Conservation (phyloP, 371 early-diverging fungal species). For the Cokeromyces recurvatus region DNA sequence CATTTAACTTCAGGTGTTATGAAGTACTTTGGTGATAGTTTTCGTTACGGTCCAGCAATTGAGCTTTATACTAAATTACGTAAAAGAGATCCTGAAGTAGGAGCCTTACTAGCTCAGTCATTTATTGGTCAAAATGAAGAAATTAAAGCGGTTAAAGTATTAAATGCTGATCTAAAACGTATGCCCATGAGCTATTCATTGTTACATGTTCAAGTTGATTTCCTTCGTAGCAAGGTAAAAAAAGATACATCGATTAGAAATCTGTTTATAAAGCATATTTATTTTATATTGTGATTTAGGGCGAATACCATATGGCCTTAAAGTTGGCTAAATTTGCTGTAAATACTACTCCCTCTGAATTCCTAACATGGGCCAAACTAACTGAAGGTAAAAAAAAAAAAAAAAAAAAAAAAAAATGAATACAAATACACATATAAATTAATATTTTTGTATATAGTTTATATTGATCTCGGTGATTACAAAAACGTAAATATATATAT, state of each 20-base stretch:
- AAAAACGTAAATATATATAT: slow-evolving; percentile 61
- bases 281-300: slow-evolving; percentile 23
- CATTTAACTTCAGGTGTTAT: slow-evolving; percentile 79
- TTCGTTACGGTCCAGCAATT: slow-evolving; percentile 74
- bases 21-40: slow-evolving; percentile 83
- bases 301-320: slow-evolving; percentile 71
- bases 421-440: too few species aligned
- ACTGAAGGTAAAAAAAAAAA: slow-evolving; percentile 69
- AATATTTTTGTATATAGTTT: too few species aligned
- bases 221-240: slow-evolving; percentile 69
- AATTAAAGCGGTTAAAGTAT: slow-evolving; percentile 79
- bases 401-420: too few species aligned
- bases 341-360: slow-evolving; percentile 91
- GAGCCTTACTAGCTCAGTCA: slow-evolving; percentile 75
- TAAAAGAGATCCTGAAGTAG: slow-evolving; percentile 83
- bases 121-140: slow-evolving; percentile 84
- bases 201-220: slow-evolving; percentile 85
- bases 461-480: slow-evolving; percentile 81
- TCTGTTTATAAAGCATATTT: too few species aligned
- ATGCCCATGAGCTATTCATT: slow-evolving; percentile 79
- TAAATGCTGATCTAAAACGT: slow-evolving; percentile 76
- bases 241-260: neutral
- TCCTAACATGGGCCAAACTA: slow-evolving; percentile 90
- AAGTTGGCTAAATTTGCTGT: slow-evolving; percentile 89
- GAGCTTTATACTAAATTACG: slow-evolving; percentile 78